Base-by-base conservation (phyloP, 768 basidiomycete genomes). In the Artomyces pyxidatus region DNA sequence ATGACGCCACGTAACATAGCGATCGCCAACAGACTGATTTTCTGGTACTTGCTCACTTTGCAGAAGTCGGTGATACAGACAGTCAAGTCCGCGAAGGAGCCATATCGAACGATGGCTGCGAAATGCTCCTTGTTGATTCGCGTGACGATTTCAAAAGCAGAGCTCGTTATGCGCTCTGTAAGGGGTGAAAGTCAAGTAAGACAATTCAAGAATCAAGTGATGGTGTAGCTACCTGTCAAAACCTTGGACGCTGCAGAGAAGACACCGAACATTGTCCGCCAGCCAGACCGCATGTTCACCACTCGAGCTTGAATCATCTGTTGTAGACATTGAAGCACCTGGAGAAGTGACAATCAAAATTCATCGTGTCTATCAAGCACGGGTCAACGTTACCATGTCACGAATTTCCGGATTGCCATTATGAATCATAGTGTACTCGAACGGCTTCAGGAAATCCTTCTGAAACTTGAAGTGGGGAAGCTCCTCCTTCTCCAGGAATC, bases 1-100 rank as follows among this genome's bases (percentile, higher is more conserved):
- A 98, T 94, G 43, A 94, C 76, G 19, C 86, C 89, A 27, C 91
- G 83, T 43, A 99, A 78, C 92, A 98, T 97, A 14, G 87, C 93
- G 52, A 98, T 98, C 2, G 94, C 93, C 54, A 97, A 76, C 23
- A 99, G 68, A 62, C 89, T 91, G 71, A 98, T 95, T 64, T 97
- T 97, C 68, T 99, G 96, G 68, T 91, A 98, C 67, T 98, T 98
- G 79, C 84, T 93, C 59, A 95, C 92, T 77, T 98, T 98, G 75
- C 90, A 95, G 70, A 98, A 99, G 65, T 98, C 96, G 29, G 95
- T 97, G 58, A 99, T 86, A 71, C 96, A 99, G 32, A 94, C 91
- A 6, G 88, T 94, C 46, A 99, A 65, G 67, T 99, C 96, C 42
- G 94, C 88, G 62, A 98, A 98, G 4, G 94, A 83, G 12, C 96